Base-by-base conservation (phyloP, 2,329 filamentous ascomycete genomes). In the Trichophyton rubrum region DNA sequence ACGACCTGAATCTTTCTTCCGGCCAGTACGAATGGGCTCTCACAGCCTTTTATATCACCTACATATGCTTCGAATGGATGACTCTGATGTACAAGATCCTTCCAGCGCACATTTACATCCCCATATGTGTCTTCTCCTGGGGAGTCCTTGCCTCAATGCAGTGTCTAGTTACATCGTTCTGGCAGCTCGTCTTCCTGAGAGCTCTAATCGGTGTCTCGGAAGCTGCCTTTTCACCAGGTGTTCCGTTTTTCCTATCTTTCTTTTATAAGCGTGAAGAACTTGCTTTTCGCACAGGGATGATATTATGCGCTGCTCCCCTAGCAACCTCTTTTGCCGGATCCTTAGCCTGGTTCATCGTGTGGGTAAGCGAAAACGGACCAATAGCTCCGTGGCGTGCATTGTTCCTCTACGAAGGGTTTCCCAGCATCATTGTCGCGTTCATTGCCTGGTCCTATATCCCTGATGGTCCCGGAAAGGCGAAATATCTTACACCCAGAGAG, bases 301-400 rank as follows among this genome's bases (percentile, higher is more conserved):
- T 96, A 73, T 85, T 96, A 59, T 90, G 89, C 0, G 91, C 83
- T 0, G 82, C 82, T 5, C 82, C 82, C 0, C 70, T 85, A 38
- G 82, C 82, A 38, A 81, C 81, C 7, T 82, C 80, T 1, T 85
- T 93, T 65, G 90, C 90, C 0, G 89, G 89, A 43, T 86, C 82
- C 7, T 78, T 96, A 3, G 90, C 90, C 6, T 79, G 87, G 85
- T 68, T 85, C 22, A 92, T 96, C 63, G 81, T 90, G 58, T 84
- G 83, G 67, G 67, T 90, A 13, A 88, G 84, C 58, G 75, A 82
- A 56, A 68, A 79, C 62, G 78, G 82, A 1, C 87, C 87, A 15
- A 85, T 95, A 57, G 87, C 89, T 0, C 84, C 88, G 3, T 95
- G 90, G 90, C 82, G 90, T n/a, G 79, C 91, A 1, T 78, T 95